Percentiles rank a stretch among this genome's conserved stretches.
These are phyloP conservation scores for Blastobotrys indianensis DNA, from an alignment of 1,139 yeast species.

Conservation along the genomic window DNA sequence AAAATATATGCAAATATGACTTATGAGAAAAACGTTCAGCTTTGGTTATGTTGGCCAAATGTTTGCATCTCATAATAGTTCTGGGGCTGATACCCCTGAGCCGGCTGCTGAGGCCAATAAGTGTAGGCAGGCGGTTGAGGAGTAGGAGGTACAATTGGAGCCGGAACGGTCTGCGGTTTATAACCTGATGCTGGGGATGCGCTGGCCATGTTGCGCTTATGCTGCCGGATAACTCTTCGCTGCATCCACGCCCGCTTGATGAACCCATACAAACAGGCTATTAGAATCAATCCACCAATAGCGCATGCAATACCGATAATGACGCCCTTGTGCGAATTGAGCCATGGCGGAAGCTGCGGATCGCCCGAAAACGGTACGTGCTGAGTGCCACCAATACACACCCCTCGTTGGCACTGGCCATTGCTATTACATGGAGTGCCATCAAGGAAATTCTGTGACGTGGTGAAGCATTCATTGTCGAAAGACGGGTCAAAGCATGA, in stretches of 20 bases:
- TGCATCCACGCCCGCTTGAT: slow-evolving; percentile 8
- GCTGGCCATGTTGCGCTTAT: too few species aligned
- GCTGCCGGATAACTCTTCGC: not conserved
- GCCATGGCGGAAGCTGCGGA: slow-evolving; percentile 18
- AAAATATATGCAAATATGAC: too few species aligned
- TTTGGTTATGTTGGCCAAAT: too few species aligned
- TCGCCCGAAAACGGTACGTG: slow-evolving; percentile 9
- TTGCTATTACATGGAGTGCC: slow-evolving; percentile 36
- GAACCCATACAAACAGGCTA: slow-evolving; percentile 14
- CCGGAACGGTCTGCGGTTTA: not conserved
- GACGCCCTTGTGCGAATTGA: slow-evolving; percentile 21
- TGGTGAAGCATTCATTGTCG: slow-evolving; percentile 27
- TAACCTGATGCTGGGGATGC: not conserved
- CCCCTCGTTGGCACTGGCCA: slow-evolving; percentile 33
- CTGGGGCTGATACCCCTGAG: too few species aligned
- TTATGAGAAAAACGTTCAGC: too few species aligned
- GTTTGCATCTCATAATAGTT: too few species aligned
- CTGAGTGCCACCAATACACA: slow-evolving; percentile 23
- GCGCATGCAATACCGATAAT: slow-evolving; percentile 26
- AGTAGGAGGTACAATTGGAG: slow-evolving; percentile 12
- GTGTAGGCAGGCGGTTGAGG: not conserved
- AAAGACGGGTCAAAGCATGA: slow-evolving; percentile 29
- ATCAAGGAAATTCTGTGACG: slow-evolving; percentile 34
- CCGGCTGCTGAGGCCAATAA: too few species aligned
- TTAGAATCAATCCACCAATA: slow-evolving; percentile 23